Percentiles rank a stretch among this genome's conserved stretches.
phyloP scores from a whole-genome alignment of 2,329 filamentous ascomycete genomes.

The Pyrenophora tritici-repentis region DNA sequence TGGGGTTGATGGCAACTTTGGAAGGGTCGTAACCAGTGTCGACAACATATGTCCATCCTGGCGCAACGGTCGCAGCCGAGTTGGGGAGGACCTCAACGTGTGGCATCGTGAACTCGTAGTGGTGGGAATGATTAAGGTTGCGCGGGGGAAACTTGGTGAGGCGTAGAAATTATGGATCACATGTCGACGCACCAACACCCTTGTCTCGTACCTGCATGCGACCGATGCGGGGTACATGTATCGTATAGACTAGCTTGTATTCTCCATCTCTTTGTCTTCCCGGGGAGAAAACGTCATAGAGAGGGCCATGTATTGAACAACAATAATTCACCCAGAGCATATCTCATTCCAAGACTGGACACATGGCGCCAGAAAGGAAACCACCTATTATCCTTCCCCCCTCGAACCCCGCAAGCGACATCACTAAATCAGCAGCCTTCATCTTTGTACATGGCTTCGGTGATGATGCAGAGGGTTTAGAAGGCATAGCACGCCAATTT shows the following conservation, averaged over 20 bases:
- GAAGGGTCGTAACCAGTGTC: constrained; percentile 68
- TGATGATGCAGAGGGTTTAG: constrained; percentile 53
- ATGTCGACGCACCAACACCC: constrained; percentile 11
- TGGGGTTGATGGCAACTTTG: constrained; percentile 58
- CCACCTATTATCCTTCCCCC: constrained; percentile 48
- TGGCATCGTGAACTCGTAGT: constrained; percentile 54
- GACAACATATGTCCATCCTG: constrained; percentile 91
- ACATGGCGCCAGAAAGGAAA: constrained; percentile 13
- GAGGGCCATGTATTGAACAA: too few relatives aligned
- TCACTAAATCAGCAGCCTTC: constrained; percentile 50
- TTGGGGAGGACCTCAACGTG: constrained; percentile 81
- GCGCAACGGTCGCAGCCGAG: constrained; percentile 70
- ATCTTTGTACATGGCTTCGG: constrained; percentile 56
- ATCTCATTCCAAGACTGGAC: not conserved
- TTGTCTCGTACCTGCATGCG: constrained; percentile 9
- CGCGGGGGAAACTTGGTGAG: constrained; percentile 8
- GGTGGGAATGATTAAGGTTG: constrained; percentile 5
- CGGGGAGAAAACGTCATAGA: too few relatives aligned
- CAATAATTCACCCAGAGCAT: not conserved
- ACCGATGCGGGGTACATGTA: constrained; percentile 17
- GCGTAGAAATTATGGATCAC: constrained; percentile 18
- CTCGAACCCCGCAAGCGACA: constrained; percentile 38
- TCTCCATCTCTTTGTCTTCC: not conserved
- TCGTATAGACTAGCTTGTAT: too few relatives aligned
- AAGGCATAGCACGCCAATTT: constrained; percentile 55